These are phyloP conservation scores for Cardiospermum halicacabum DNA, from an alignment of 345 rosid species.

Conservation along the genomic window DNA sequence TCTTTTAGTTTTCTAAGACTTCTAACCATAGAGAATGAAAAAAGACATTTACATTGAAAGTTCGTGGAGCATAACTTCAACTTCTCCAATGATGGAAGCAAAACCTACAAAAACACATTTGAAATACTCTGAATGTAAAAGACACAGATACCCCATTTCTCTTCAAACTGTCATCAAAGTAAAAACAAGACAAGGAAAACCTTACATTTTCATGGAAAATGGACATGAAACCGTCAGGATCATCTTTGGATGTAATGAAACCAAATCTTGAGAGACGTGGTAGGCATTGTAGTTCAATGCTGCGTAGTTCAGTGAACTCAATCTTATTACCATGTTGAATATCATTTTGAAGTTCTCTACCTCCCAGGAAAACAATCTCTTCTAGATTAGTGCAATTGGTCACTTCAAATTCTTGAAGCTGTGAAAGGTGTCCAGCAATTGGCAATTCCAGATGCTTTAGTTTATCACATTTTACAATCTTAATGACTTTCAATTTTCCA, in stretches of 20 bases:
- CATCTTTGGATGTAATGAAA: background rate
- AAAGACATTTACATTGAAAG: no score
- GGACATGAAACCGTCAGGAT: background rate
- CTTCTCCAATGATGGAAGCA: background rate
- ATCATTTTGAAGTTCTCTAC: background rate
- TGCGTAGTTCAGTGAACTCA: background rate
- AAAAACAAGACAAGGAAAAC: background rate
- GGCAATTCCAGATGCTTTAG: slow-evolving; percentile 13
- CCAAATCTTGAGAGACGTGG: background rate
- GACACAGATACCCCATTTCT: no score
- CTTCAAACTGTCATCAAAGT: no score
- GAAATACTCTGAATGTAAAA: no score
- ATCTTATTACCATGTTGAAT: background rate
- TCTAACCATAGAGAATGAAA: no score
- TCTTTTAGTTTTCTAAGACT: no score
- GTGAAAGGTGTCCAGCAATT: background rate
- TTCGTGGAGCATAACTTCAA: background rate
- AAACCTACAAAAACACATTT: background rate
- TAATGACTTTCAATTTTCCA: slow-evolving; percentile 6
- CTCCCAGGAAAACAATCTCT: slow-evolving; percentile 8
- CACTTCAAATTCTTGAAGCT: slow-evolving; percentile 11
- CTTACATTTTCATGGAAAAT: background rate
- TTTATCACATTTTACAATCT: background rate
- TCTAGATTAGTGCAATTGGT: background rate
- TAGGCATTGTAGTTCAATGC: background rate